These are phyloP conservation scores for Psilocybe sp. DNA, from an alignment of 768 basidiomycete species.

Conservation along the genomic window DNA sequence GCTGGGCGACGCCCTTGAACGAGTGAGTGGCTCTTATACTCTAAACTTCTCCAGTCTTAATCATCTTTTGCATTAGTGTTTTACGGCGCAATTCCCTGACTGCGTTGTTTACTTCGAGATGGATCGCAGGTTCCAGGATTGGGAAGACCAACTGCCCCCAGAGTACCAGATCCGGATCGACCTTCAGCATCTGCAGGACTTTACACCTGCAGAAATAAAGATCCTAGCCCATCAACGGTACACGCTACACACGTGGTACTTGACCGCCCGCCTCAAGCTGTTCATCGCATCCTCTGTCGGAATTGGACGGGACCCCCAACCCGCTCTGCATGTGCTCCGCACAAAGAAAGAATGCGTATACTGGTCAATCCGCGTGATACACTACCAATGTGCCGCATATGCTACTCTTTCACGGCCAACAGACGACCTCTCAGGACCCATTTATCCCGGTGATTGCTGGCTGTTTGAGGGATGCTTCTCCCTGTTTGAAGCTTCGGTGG, in stretches of 20 bases:
- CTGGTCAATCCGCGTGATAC: slow-evolving; percentile 39
- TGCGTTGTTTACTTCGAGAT: slow-evolving; percentile 36
- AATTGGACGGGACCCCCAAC: slow-evolving; percentile 20
- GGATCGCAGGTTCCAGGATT: slow-evolving; percentile 40
- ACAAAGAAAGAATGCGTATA: slow-evolving; percentile 37
- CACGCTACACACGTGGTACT: slow-evolving; percentile 45
- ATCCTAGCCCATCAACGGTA: slow-evolving; percentile 39
- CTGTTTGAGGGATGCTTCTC: slow-evolving; percentile 42
- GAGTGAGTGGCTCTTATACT: slow-evolving; percentile 13
- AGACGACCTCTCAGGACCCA: slow-evolving; percentile 16
- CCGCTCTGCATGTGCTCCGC: slow-evolving; percentile 23
- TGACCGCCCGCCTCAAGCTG: slow-evolving; percentile 42
- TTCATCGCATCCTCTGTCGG: slow-evolving; percentile 41
- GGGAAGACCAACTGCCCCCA: slow-evolving; percentile 39
- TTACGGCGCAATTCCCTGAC: slow-evolving; percentile 29
- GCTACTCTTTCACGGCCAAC: slow-evolving; percentile 19
- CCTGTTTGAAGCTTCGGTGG: slow-evolving; percentile 45
- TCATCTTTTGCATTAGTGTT: slow-evolving; percentile 26
- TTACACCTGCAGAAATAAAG: slow-evolving; percentile 25
- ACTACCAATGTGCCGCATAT: slow-evolving; percentile 39
- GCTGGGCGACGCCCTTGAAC: slow-evolving; percentile 39
- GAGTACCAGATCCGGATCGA: slow-evolving; percentile 35
- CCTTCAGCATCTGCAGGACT: slow-evolving; percentile 23
- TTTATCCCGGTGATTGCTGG: slow-evolving; percentile 33
- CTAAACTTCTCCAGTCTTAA: background rate